These are phyloP conservation scores for Hansenula anomala DNA, from an alignment of 1,139 yeast species.

Conservation along the genomic window DNA sequence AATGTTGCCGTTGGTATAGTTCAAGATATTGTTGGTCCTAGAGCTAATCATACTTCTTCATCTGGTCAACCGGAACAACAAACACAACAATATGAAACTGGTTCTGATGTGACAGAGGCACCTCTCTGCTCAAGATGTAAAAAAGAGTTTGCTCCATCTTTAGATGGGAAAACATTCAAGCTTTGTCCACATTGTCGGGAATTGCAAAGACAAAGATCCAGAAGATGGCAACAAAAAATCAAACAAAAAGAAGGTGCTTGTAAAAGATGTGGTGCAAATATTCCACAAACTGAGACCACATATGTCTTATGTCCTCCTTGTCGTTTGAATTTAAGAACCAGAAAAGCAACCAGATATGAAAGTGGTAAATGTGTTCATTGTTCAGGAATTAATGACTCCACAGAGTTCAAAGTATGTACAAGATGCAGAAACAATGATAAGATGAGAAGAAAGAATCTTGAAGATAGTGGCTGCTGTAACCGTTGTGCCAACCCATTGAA, in stretches of 20 bases:
- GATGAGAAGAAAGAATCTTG: slow-evolving; percentile 49
- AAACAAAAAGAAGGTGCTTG: slow-evolving; percentile 59
- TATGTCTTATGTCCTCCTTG: slow-evolving; percentile 60
- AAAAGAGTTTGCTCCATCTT: slow-evolving; percentile 47
- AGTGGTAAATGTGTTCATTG: slow-evolving; percentile 68
- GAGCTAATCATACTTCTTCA: slow-evolving; percentile 5
- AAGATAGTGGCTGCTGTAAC: slow-evolving; percentile 55
- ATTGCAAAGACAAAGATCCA: slow-evolving; percentile 54
- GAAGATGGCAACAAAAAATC: slow-evolving; percentile 62
- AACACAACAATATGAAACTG: slow-evolving; percentile 1
- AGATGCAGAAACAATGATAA: slow-evolving; percentile 61
- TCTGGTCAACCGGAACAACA: background rate
- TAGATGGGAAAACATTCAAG: slow-evolving; percentile 47
- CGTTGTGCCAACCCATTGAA: slow-evolving; percentile 50
- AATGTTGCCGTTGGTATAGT: slow-evolving; percentile 19
- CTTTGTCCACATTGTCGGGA: slow-evolving; percentile 62
- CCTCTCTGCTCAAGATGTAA: slow-evolving; percentile 51
- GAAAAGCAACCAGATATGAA: slow-evolving; percentile 55
- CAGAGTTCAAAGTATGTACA: slow-evolving; percentile 53
- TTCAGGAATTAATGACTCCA: slow-evolving; percentile 51
- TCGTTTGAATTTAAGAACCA: slow-evolving; percentile 45
- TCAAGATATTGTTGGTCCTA: slow-evolving; percentile 17
- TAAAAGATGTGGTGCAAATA: slow-evolving; percentile 54
- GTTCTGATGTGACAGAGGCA: too few species aligned
- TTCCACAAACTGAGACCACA: slow-evolving; percentile 44